Conservation (phyloP, 2,329 filamentous ascomycete genomes). For the Coniella lustricola region DNA sequence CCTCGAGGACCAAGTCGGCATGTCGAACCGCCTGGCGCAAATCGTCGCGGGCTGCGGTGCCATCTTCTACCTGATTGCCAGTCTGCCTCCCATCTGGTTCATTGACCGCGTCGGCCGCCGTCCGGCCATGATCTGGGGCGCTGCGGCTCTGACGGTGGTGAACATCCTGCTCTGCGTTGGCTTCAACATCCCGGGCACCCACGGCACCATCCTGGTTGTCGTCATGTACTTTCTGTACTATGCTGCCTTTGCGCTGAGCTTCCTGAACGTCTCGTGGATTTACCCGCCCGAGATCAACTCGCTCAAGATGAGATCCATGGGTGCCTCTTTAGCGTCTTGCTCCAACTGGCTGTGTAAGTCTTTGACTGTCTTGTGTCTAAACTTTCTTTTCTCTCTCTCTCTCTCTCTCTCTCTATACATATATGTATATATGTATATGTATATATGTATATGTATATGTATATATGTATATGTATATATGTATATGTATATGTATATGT, state of each 20-base stretch:
- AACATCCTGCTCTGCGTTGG: conserved; percentile 6
- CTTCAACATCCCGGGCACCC: conserved; percentile 3
- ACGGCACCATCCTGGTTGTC: background rate
- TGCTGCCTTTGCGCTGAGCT: conserved; percentile 11
- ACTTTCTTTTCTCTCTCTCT: background rate
- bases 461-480: too few species aligned
- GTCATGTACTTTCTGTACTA: conserved; percentile 14
- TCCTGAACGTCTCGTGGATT: conserved; percentile 11
- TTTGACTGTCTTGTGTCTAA: too few species aligned
- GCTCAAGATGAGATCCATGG: conserved; percentile 13
- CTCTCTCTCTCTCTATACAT: too few species aligned
- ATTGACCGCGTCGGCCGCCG: conserved; percentile 7
- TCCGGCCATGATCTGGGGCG: conserved; percentile 5
- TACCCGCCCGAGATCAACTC: conserved; percentile 14
- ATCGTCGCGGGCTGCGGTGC: conserved; percentile 6
- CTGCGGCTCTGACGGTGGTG: background rate
- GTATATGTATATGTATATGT: too few species aligned
- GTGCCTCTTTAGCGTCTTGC: conserved; percentile 19
- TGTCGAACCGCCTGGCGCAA: background rate
- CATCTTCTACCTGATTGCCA: conserved; percentile 4
- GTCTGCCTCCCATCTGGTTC: conserved; percentile 8
- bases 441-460: too few species aligned
- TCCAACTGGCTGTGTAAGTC: conserved; percentile 20
- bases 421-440: too few species aligned
- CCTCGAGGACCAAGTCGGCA: conserved; percentile 6